These are phyloP conservation scores for Ophiostoma perfectum DNA, from an alignment of 2,329 filamentous ascomycete genomes.

Conservation along the genomic window DNA sequence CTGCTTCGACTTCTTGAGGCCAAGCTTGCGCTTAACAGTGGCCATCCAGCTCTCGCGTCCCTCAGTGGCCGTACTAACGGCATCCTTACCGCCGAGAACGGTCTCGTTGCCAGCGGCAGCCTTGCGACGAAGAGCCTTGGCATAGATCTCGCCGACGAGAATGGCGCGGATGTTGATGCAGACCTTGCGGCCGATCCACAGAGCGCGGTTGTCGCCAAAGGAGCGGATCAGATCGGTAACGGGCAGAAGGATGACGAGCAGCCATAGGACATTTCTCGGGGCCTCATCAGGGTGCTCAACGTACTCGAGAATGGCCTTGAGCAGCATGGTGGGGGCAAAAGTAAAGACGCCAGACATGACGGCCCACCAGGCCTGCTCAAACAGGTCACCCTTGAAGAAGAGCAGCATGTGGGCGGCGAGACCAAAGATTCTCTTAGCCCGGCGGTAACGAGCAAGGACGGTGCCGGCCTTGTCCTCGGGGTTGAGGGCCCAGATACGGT, in stretches of 20 bases:
- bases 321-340: conserved; percentile 83
- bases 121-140: conserved; percentile 87
- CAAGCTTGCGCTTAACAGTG: conserved; percentile 52
- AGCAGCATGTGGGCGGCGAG: conserved; percentile 75
- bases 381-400: conserved; percentile 72
- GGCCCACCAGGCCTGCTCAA: conserved; percentile 76
- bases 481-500: conserved; percentile 86
- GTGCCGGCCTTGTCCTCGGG: conserved; percentile 80
- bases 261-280: conserved; percentile 85
- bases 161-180: conserved; percentile 91
- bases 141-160: conserved; percentile 95
- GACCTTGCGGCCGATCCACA: conserved; percentile 91
- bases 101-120: conserved; percentile 74
- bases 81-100: conserved; percentile 56
- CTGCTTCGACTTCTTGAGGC: conserved; percentile 47
- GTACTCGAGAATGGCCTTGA: conserved; percentile 88
- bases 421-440: conserved; percentile 73
- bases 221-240: conserved; percentile 77
- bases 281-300: conserved; percentile 75
- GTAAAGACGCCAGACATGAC: conserved; percentile 74
- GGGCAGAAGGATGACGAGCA: conserved; percentile 88
- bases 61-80: conserved; percentile 36
- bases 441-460: conserved; percentile 76
- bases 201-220: conserved; percentile 73
- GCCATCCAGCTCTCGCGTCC: conserved; percentile 40